Evolutionary conservation across 2,329 filamentous ascomycete species (phyloP).

Genomic region (Alternaria infectoria): DNA sequence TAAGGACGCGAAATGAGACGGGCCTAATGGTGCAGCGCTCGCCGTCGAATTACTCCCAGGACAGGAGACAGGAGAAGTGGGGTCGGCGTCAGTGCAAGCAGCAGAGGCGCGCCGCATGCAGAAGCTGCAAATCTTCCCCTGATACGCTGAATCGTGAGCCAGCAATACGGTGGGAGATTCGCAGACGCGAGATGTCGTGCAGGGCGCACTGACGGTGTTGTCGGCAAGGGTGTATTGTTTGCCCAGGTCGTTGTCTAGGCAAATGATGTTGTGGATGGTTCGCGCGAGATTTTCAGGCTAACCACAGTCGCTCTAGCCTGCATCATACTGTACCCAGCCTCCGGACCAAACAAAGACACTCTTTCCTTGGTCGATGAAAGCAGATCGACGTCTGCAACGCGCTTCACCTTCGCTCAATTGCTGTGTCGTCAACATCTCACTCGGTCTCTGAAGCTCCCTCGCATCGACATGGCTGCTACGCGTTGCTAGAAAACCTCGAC

Average conservation of each 20-base stretch:
- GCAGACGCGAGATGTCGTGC: constrained; percentile 12
- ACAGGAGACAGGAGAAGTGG: constrained; percentile 8
- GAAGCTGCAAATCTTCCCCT: not conserved
- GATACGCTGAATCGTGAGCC: not conserved
- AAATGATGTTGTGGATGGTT: constrained; percentile 15
- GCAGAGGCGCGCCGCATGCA: not conserved
- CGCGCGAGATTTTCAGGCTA: constrained; percentile 12
- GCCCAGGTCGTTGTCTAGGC: constrained; percentile 13
- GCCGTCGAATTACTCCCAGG: not conserved
- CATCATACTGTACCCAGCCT: constrained; percentile 31
- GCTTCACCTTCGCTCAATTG: constrained; percentile 39
- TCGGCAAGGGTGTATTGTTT: constrained; percentile 17
- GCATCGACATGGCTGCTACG: constrained; percentile 33
- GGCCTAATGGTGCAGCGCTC: not conserved
- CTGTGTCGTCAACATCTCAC: constrained; percentile 16
- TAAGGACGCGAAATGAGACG: not conserved
- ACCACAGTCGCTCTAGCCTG: constrained; percentile 1
- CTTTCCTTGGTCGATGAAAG: constrained; percentile 26
- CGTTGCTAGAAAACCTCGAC: constrained; percentile 37
- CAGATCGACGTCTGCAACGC: constrained; percentile 30
- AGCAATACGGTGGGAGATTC: not conserved
- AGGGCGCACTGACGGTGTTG: constrained; percentile 14
- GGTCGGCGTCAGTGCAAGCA: constrained; percentile 1
- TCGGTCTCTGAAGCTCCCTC: constrained; percentile 10
- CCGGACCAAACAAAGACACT: constrained; percentile 37